These are phyloP conservation scores for Saccharum officinarum DNA, from an alignment of 176 grass and related monocot species.

Conservation along the genomic window DNA sequence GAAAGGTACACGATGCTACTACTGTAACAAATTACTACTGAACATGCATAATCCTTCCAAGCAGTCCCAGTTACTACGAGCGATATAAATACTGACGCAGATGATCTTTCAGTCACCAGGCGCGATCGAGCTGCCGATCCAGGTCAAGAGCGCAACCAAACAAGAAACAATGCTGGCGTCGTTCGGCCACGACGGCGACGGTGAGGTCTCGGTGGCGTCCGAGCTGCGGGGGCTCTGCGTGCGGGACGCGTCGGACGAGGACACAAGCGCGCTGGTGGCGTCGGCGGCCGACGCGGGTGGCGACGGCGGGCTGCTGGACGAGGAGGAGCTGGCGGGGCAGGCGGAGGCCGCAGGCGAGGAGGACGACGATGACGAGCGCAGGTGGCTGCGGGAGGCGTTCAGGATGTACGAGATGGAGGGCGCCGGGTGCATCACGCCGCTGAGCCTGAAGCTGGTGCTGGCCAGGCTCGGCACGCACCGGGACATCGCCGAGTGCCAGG, in stretches of 20 bases:
- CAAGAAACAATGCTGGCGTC: not conserved
- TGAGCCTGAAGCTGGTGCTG: conserved; percentile 33
- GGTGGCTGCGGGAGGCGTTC: conserved; percentile 26
- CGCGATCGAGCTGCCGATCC: not conserved
- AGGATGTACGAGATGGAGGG: conserved; percentile 44
- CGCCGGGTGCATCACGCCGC: conserved; percentile 23
- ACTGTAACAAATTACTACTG: not conserved
- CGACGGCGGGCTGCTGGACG: not conserved
- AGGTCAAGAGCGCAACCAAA: not conserved
- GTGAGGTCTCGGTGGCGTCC: not conserved
- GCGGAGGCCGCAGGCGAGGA: not conserved
- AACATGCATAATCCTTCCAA: not conserved
- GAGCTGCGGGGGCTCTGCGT: not conserved
- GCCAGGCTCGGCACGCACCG: conserved; percentile 4
- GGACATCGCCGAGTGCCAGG: conserved; percentile 22
- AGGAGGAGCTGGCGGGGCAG: not conserved
- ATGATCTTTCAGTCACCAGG: not conserved
- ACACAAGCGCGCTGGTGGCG: not conserved
- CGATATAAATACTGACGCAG: not conserved
- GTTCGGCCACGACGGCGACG: not conserved
- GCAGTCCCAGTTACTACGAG: not conserved
- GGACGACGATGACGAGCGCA: not conserved
- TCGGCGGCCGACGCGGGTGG: not conserved
- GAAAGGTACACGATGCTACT: too few relatives aligned
- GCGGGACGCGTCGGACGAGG: not conserved